Conservation (phyloP, 2,329 filamentous ascomycete genomes). For the Arthrocladium fulminans region DNA sequence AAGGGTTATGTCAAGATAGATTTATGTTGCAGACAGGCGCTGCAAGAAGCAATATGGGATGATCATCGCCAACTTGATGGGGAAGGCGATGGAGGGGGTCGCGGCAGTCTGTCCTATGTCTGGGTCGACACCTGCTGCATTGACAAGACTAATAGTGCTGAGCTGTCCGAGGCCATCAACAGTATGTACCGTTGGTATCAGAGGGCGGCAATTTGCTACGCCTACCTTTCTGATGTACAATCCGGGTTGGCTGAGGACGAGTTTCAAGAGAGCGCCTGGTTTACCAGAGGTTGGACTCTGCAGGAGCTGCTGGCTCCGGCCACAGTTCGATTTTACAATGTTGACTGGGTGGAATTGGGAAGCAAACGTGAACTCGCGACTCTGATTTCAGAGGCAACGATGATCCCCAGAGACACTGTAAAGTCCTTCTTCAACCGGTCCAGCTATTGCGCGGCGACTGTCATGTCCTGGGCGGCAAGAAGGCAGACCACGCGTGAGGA, state of each 20-base stretch:
- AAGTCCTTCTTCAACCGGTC: no score
- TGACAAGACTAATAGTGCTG: constrained; percentile 22
- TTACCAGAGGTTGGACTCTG: constrained; percentile 8
- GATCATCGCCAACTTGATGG: no score
- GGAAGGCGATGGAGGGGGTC: no score
- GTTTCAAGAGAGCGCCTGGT: constrained; percentile 5
- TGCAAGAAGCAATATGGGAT: neutral
- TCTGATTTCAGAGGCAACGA: no score
- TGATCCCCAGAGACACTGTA: neutral
- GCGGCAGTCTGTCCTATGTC: constrained; percentile 7
- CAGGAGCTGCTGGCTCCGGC: constrained; percentile 7
- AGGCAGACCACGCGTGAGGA: constrained; percentile 29
- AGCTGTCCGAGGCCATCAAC: constrained; percentile 20
- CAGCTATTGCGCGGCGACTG: no score
- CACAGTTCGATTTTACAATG: neutral
- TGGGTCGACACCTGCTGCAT: constrained; percentile 20
- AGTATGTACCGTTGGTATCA: constrained; percentile 23
- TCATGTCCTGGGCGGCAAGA: constrained; percentile 34
- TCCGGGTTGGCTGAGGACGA: neutral
- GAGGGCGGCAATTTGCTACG: constrained; percentile 17
- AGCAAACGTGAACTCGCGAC: neutral
- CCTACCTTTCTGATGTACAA: constrained; percentile 16
- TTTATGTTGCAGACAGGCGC: neutral
- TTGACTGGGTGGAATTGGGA: neutral
- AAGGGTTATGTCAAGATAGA: constrained; percentile 10